Percentiles rank a stretch among this genome's conserved stretches.
Conservation (phyloP, 2,329 filamentous ascomycete species). For the Purpureocillium lavendulum region DNA sequence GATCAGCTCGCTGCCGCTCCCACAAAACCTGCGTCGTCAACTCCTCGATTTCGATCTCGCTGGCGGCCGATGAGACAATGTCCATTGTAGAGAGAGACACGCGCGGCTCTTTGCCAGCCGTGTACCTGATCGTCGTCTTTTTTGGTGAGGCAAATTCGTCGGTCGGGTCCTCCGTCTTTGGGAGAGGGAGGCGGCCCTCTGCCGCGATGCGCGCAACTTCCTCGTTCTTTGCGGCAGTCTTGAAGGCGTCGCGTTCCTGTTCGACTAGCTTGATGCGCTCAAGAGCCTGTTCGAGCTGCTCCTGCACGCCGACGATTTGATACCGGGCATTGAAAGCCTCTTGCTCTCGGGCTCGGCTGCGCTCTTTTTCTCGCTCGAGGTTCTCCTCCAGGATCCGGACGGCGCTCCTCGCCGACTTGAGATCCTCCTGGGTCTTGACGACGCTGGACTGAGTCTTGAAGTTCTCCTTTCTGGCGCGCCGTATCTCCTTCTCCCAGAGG, state of each 20-base stretch:
- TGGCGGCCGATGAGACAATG: slow-evolving; percentile 45
- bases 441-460: slow-evolving; percentile 65
- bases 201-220: slow-evolving; percentile 65
- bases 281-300: slow-evolving; percentile 56
- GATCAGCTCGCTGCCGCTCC: slow-evolving; percentile 56
- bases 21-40: slow-evolving; percentile 43
- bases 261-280: slow-evolving; percentile 59
- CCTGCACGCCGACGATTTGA: slow-evolving; percentile 54
- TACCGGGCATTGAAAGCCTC: slow-evolving; percentile 62
- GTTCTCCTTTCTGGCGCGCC: slow-evolving; percentile 60
- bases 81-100: slow-evolving; percentile 39
- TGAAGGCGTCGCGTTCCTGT: slow-evolving; percentile 67
- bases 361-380: slow-evolving; percentile 55
- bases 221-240: slow-evolving; percentile 63
- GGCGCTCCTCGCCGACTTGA: slow-evolving; percentile 52
- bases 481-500: slow-evolving; percentile 67
- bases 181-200: slow-evolving; percentile 61
- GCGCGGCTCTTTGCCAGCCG: slow-evolving; percentile 30
- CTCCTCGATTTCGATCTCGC: slow-evolving; percentile 51
- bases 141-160: slow-evolving; percentile 57
- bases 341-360: slow-evolving; percentile 53
- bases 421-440: slow-evolving; percentile 66
- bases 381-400: slow-evolving; percentile 48
- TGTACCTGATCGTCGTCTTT: slow-evolving; percentile 27
- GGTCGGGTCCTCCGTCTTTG: slow-evolving; percentile 40